Base-by-base conservation (phyloP, 1,139 yeast genomes). In the Magnusiomyces suaveolens region DNA sequence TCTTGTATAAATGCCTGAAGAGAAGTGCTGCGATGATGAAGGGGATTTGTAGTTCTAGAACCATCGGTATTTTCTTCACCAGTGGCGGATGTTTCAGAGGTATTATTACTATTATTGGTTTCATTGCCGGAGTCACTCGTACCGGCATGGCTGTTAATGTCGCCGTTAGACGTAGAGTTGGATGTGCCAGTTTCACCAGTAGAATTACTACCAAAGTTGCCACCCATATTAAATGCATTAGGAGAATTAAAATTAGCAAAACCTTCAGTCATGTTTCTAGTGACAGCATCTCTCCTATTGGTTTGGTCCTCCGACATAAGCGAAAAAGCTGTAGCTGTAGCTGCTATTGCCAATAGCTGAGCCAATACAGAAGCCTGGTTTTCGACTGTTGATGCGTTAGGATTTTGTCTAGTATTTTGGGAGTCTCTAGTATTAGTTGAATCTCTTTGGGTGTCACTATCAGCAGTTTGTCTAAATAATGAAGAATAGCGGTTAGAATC, bases 331-430 rank as follows among this genome's bases (percentile, higher is more conserved):
- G 80, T 75, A 4, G 77, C 75, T 0, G 74, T 69, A 0, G 80
- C 78, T 0, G 79, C 79, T 21, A 74, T 66, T n/a, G 76, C 77
- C 47, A 76, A 59, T 20, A 76, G 60, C 41, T 78, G 65, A 1
- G 79, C 72, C 16, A 76, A 65, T 68, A 75, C 70, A 16, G 72
- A 69, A 0, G 76, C 70, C 54, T 76, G 79, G 51, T 70, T 65
- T 50, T 69, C 72, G 25, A 61, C 56, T 10, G 58, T 62, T 58
- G 46, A 29, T 29, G 33, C 10, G 6, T 6, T 29, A 29, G 33
- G 33, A 29, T 6, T 29, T 29, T 29, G 33, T 6, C 26, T 14
- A 10, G 6, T 29, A 6, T 6, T 12, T 6, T 6, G 10, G 12
- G 33, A 29, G 12, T 6, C 33, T 6, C 10, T 6, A 6, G 33